A percentile compares a stretch with the other conserved stretches of the same genome.
Evolutionary conservation across 225 moss, liverwort and hornwort species (phyloP).

Genomic region (Bryoerythrophyllum caledonicum): DNA sequence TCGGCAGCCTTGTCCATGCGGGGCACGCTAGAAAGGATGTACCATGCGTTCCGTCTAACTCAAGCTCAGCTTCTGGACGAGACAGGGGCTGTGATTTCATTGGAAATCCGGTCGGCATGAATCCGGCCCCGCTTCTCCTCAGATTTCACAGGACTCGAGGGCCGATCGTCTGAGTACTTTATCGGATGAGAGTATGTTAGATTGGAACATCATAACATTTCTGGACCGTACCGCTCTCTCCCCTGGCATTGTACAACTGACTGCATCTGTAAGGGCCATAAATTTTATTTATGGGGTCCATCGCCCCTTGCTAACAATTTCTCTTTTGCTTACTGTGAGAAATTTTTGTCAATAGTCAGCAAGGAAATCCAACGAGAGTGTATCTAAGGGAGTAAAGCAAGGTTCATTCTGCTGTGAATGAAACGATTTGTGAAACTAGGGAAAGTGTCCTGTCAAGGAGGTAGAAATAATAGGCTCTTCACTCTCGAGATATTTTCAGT

Average conservation of each 20-base stretch:
- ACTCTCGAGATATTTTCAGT: no score
- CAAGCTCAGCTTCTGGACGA: constrained; percentile 53
- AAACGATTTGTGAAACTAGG: no score
- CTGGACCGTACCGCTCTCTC: constrained; percentile 51
- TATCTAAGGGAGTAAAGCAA: no score
- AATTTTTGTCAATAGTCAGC: no score
- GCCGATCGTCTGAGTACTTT: no score
- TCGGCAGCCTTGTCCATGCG: constrained; percentile 42
- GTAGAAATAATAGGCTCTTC: no score
- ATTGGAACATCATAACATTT: constrained; percentile 54
- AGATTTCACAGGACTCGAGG: no score
- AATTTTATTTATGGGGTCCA: constrained; percentile 21
- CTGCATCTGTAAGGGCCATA: constrained; percentile 59
- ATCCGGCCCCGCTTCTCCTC: constrained; percentile 28
- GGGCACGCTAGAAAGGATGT: constrained; percentile 50
- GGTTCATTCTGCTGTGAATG: no score
- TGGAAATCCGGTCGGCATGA: constrained; percentile 39
- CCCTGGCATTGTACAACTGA: constrained; percentile 37
- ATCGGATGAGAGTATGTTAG: constrained; percentile 41
- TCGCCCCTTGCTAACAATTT: no score
- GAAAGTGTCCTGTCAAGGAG: no score
- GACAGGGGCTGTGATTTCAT: constrained; percentile 29
- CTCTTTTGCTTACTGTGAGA: no score
- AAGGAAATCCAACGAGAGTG: no score
- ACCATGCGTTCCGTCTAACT: constrained; percentile 44